phyloP scores from a whole-genome alignment of 2,329 filamentous ascomycete species.

The Colletotrichum orchidophilum region DNA sequence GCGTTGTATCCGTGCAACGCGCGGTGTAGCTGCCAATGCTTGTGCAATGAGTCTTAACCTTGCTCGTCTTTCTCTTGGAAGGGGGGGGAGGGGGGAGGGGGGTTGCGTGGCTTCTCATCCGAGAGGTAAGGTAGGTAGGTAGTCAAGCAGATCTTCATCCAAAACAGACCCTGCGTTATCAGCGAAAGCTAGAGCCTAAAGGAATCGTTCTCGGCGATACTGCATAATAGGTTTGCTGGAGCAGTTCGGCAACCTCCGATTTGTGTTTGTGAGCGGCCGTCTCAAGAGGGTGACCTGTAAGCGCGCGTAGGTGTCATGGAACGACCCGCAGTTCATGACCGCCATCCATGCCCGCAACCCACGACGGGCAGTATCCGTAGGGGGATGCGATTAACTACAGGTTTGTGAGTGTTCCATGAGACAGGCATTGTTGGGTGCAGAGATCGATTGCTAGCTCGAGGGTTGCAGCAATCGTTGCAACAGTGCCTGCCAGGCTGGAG shows the following conservation, averaged over 20 bases:
- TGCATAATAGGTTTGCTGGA: neutral
- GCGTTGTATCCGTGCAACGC: neutral
- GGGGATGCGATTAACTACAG: neutral
- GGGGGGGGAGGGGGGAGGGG: neutral
- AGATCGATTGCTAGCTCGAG: conserved; percentile 16
- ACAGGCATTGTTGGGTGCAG: conserved; percentile 1
- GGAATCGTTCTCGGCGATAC: neutral
- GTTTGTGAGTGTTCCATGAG: neutral
- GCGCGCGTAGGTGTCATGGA: neutral
- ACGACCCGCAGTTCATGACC: conserved; percentile 2
- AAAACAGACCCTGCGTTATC: conserved; percentile 31
- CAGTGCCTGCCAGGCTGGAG: neutral
- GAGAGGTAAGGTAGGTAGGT: neutral
- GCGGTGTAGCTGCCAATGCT: neutral
- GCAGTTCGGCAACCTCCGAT: neutral
- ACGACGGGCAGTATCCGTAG: neutral
- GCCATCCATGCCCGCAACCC: neutral
- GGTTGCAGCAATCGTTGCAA: conserved; percentile 24
- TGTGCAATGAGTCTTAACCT: conserved; percentile 3
- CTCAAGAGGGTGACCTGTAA: neutral
- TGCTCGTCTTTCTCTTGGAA: neutral
- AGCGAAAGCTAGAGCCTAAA: conserved; percentile 20
- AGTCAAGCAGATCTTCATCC: conserved; percentile 18
- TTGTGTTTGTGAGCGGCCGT: neutral
- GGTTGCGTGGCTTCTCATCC: conserved; percentile 25